Evolutionary conservation across 1,284 basidiomycete genomes (phyloP).

Genomic region (Paramarasmius palmivorus): DNA sequence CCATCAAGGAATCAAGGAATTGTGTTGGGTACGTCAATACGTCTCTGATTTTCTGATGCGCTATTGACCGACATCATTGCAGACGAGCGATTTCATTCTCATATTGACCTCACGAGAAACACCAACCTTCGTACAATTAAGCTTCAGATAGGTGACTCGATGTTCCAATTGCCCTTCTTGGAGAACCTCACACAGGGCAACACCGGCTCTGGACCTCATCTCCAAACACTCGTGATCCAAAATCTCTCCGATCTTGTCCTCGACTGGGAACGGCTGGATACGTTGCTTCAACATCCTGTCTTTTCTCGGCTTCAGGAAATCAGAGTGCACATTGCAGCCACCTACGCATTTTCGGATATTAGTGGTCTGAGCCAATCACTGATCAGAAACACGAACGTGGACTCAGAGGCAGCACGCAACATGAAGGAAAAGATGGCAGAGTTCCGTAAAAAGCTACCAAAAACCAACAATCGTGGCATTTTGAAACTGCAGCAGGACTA

Average conservation of each 20-base stretch:
- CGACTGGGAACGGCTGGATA: background rate
- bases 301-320: background rate
- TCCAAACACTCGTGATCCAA: background rate
- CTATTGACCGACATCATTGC: background rate
- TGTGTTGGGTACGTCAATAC: background rate
- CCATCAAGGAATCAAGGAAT: background rate
- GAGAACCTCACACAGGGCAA: background rate
- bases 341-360: background rate
- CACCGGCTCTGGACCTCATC: background rate
- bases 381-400: background rate
- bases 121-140: background rate
- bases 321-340: background rate
- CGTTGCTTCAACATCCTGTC: background rate
- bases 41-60: too few relatives aligned
- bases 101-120: constrained; percentile 1
- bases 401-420: background rate
- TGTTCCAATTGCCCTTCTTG: background rate
- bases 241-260: background rate
- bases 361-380: background rate
- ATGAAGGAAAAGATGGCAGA: background rate
- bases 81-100: background rate
- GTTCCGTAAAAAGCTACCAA: background rate
- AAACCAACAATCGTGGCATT: background rate
- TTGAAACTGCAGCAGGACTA: background rate
- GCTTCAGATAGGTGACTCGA: background rate